phyloP scores from a whole-genome alignment of 257 asterid genomes.

The Cruciata laevipes region DNA sequence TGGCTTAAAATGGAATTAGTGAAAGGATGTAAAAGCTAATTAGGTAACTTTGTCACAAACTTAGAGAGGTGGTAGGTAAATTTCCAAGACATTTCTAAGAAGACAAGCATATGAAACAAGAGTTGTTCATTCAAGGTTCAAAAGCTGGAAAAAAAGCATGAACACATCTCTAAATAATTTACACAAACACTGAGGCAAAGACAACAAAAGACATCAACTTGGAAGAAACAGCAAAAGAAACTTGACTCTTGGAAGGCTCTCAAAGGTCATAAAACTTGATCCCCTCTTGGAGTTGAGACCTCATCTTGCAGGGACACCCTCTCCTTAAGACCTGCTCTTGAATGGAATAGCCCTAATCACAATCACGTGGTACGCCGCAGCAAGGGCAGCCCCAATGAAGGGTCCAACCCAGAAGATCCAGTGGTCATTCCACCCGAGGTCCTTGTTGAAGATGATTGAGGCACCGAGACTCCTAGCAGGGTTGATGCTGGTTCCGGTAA shows the following conservation, averaged over 20 bases:
- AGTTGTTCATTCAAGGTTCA: neutral
- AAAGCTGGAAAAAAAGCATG: neutral
- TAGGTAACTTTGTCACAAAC: neutral
- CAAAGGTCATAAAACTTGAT: neutral
- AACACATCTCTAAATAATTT: neutral
- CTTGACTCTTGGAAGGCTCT: neutral
- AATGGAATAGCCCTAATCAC: conserved; percentile 74
- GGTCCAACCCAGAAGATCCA: conserved; percentile 89
- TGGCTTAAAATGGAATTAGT: too few species aligned
- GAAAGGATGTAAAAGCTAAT: neutral
- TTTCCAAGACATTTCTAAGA: neutral
- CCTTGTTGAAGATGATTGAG: conserved; percentile 58
- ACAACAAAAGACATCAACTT: neutral
- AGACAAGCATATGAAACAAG: neutral
- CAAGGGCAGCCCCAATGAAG: conserved; percentile 71
- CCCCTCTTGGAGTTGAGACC: conserved; percentile 1
- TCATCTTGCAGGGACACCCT: neutral
- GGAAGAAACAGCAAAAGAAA: neutral
- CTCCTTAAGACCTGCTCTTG: conserved; percentile 39
- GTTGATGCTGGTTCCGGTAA: conserved; percentile 76
- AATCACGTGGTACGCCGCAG: conserved; percentile 66
- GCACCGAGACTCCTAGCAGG: conserved; percentile 82
- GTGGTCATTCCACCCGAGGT: conserved; percentile 72
- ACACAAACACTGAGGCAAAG: neutral
- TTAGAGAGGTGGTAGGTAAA: neutral